Percentiles rank a stretch among this genome's conserved stretches.
These are phyloP conservation scores for Lichtheimia corymbifera DNA, from an alignment of 371 early-diverging fungal genomes.

Conservation along the genomic window DNA sequence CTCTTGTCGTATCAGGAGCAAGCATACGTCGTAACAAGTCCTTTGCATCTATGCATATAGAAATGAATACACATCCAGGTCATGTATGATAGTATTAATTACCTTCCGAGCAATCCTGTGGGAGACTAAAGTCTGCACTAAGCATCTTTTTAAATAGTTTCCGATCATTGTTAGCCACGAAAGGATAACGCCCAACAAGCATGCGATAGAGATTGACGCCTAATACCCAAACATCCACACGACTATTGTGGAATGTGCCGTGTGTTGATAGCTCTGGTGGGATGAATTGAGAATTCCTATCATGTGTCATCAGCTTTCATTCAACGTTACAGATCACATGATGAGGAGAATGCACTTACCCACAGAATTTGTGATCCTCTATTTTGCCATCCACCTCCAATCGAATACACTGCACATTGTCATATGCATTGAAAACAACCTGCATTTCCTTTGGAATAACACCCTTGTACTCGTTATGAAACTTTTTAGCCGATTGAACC, in stretches of 20 bases:
- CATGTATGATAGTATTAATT: background rate
- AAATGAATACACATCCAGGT: no score
- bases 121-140: constrained; percentile 32
- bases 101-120: constrained; percentile 33
- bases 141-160: constrained; percentile 39
- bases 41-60: constrained; percentile 32
- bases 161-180: constrained; percentile 27
- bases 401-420: constrained; percentile 19
- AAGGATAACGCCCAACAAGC: constrained; percentile 43
- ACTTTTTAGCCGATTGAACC: constrained; percentile 22
- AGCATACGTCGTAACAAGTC: constrained; percentile 44
- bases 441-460: constrained; percentile 1
- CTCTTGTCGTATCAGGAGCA: constrained; percentile 33
- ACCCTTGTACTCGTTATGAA: constrained; percentile 7
- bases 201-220: constrained; percentile 46
- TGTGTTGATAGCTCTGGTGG: constrained; percentile 36
- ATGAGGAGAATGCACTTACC: constrained; percentile 10
- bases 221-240: constrained; percentile 40
- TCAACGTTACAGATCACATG: background rate
- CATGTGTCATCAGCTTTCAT: no score
- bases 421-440: constrained; percentile 8
- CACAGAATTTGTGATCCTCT: constrained; percentile 22
- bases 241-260: constrained; percentile 9
- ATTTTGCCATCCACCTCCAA: constrained; percentile 8
- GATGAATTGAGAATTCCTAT: constrained; percentile 42